phyloP scores from a whole-genome alignment of 257 asterid species.

The Capsicum rhomboideum region DNA sequence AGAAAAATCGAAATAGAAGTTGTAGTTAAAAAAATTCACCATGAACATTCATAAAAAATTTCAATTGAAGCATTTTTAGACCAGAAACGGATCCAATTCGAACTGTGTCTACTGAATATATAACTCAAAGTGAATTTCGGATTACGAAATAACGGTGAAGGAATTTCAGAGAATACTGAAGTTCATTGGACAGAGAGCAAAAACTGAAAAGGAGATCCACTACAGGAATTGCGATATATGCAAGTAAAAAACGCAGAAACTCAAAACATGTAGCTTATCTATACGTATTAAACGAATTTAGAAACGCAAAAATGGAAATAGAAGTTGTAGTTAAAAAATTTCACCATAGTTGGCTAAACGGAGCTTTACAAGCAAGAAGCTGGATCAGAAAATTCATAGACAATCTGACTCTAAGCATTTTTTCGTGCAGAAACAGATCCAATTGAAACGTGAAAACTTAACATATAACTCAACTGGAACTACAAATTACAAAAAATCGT shows the following conservation, averaged over 20 bases:
- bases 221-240: neutral
- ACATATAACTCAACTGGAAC: neutral
- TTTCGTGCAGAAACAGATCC: neutral
- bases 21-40: neutral
- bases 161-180: too few relatives aligned
- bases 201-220: neutral
- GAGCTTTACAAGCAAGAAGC: conserved; percentile 92
- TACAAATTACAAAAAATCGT: neutral
- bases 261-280: neutral
- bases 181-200: too few relatives aligned
- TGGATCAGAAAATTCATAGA: conserved; percentile 8
- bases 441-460: neutral
- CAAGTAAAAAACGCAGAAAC: neutral
- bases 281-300: neutral
- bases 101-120: too few relatives aligned
- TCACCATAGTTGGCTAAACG: conserved; percentile 90
- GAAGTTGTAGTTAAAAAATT: neutral
- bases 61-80: too few relatives aligned
- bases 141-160: too few relatives aligned
- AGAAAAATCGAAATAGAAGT: neutral
- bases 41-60: neutral
- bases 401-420: neutral
- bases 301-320: neutral
- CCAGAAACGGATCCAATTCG: too few relatives aligned
- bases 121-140: too few relatives aligned